Evolutionary conservation across 306 rosid species (phyloP).

Genomic region (Prunus mongolica): DNA sequence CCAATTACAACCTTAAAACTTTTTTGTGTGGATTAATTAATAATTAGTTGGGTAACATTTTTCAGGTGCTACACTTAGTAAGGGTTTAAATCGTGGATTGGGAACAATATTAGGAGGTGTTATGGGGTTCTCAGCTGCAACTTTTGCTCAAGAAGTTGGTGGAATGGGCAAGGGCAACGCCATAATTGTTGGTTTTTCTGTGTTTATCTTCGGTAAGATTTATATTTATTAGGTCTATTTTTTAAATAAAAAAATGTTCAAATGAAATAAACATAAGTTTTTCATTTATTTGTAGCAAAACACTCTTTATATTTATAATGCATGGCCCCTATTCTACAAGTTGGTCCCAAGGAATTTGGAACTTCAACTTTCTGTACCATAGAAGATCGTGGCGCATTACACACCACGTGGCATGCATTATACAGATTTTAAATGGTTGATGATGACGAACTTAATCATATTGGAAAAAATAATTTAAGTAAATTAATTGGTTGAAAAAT

Average conservation of each 20-base stretch:
- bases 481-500: too few species aligned
- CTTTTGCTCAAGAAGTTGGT: slow-evolving; percentile 53
- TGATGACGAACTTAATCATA: not conserved
- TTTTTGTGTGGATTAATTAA: not conserved
- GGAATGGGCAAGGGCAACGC: slow-evolving; percentile 56
- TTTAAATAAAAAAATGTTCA: too few species aligned
- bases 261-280: too few species aligned
- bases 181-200: slow-evolving; percentile 38
- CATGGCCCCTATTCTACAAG: not conserved
- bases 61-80: slow-evolving; percentile 83
- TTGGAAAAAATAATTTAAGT: not conserved
- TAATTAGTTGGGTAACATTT: not conserved
- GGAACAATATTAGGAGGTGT: slow-evolving; percentile 84
- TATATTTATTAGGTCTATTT: not conserved
- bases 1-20: too few species aligned
- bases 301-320: not conserved
- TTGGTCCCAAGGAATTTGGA: slow-evolving; percentile 5
- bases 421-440: not conserved
- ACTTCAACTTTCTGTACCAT: not conserved
- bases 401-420: slow-evolving; percentile 15
- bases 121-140: slow-evolving; percentile 62
- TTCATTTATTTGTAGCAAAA: not conserved
- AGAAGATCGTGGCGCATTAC: not conserved
- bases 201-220: slow-evolving; percentile 58
- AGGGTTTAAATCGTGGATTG: slow-evolving; percentile 78